Evolutionary conservation across 2,329 filamentous ascomycete species (phyloP).

Genomic region (Colletotrichum sp.): DNA sequence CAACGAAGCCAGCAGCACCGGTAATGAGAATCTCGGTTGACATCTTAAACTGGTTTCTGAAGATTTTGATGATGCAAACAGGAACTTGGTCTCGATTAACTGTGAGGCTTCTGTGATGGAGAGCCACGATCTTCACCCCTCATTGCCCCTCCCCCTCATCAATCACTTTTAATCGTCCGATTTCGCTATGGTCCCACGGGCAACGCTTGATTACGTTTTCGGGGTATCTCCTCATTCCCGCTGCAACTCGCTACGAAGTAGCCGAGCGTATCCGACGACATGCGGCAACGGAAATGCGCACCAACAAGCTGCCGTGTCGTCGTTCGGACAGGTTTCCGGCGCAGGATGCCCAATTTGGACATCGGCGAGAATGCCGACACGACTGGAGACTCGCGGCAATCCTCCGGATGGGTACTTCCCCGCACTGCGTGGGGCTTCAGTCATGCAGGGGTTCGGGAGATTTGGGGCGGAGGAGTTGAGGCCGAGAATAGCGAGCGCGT

Average conservation of each 20-base stretch:
- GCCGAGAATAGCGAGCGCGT: not conserved
- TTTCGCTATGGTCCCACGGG: not conserved
- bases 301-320: not conserved
- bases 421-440: not conserved
- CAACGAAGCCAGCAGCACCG: conserved; percentile 69
- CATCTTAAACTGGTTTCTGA: not conserved
- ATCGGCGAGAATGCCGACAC: conserved; percentile 14
- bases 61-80: not conserved
- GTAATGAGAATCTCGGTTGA: conserved; percentile 62
- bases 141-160: not conserved
- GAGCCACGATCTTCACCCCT: not conserved
- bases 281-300: not conserved
- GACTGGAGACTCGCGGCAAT: not conserved
- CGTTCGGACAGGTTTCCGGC: not conserved
- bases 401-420: not conserved
- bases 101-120: not conserved
- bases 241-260: not conserved
- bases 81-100: not conserved
- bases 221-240: not conserved
- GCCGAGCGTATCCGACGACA: not conserved
- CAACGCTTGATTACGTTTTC: not conserved
- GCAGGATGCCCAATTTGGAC: not conserved
- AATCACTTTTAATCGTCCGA: not conserved
- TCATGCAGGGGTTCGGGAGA: not conserved
- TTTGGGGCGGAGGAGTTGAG: not conserved